A percentile compares a stretch with the other conserved stretches of the same genome.
These are phyloP conservation scores for Ophiocordyceps robertsii DNA, from an alignment of 2,329 filamentous ascomycete species.

Conservation along the genomic window DNA sequence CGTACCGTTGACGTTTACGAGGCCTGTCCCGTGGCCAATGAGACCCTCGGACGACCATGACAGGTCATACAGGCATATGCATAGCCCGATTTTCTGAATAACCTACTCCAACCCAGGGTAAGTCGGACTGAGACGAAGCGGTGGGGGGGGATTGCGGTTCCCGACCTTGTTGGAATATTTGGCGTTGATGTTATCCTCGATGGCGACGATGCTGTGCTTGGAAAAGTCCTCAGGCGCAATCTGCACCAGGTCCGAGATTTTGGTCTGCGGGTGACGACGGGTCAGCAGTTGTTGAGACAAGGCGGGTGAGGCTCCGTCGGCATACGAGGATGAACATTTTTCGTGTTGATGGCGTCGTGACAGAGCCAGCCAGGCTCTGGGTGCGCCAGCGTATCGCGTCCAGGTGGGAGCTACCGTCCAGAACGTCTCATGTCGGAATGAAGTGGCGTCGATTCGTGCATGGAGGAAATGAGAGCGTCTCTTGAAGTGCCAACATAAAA, in stretches of 20 bases:
- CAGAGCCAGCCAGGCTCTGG: too few relatives aligned
- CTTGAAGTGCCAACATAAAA: too few relatives aligned
- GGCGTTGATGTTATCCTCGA: conserved; percentile 92
- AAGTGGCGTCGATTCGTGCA: background rate
- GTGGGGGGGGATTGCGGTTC: background rate
- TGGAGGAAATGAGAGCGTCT: too few relatives aligned
- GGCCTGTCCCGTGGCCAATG: conserved; percentile 82
- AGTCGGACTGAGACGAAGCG: too few relatives aligned
- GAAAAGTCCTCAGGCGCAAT: conserved; percentile 81
- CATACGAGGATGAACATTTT: conserved; percentile 4
- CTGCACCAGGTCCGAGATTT: conserved; percentile 86
- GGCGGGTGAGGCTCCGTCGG: background rate
- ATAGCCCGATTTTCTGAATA: conserved; percentile 88
- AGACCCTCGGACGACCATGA: conserved; percentile 82
- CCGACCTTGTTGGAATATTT: conserved; percentile 88
- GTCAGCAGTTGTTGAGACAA: background rate
- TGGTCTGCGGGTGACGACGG: conserved; percentile 46
- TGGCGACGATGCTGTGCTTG: conserved; percentile 67
- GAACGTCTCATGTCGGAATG: background rate
- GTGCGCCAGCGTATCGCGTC: background rate
- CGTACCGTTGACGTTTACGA: conserved; percentile 88
- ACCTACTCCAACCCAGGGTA: conserved; percentile 31
- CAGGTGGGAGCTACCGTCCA: background rate
- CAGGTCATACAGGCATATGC: conserved; percentile 85
- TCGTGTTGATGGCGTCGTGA: background rate